Evolutionary conservation across 495 filamentous ascomycete genomes (phyloP).

Genomic region (Lasiosphaeria hispida): DNA sequence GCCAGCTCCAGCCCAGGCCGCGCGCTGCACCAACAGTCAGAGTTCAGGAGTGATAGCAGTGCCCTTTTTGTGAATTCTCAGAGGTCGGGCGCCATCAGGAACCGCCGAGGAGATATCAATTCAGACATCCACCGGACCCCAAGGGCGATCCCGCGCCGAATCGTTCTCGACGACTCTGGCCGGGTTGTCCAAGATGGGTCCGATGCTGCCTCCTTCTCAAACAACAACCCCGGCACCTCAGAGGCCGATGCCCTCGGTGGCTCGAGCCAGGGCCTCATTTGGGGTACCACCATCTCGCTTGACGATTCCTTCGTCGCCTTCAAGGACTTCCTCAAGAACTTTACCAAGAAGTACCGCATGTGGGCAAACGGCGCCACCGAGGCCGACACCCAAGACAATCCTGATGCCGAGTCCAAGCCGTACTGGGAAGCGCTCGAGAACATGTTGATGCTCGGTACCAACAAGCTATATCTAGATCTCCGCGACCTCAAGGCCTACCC

Average conservation of each 20-base stretch:
- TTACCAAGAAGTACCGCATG: conserved; percentile 88
- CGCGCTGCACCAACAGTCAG: conserved; percentile 56
- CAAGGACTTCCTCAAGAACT: conserved; percentile 88
- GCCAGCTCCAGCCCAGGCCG: conserved; percentile 80
- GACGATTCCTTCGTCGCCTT: conserved; percentile 81
- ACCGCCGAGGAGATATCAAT: conserved; percentile 79
- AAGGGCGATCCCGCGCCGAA: conserved; percentile 59
- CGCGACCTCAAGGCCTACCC: conserved; percentile 92
- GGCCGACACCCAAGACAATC: conserved; percentile 64
- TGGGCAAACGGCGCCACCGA: conserved; percentile 80
- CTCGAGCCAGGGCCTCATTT: conserved; percentile 76
- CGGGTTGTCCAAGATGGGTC: conserved; percentile 59
- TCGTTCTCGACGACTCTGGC: conserved; percentile 82
- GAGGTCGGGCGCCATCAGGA: conserved; percentile 50
- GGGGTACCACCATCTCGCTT: conserved; percentile 96
- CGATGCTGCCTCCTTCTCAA: conserved; percentile 82
- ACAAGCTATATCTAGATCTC: conserved; percentile 81
- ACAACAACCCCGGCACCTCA: conserved; percentile 81
- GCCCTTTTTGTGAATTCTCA: conserved; percentile 77
- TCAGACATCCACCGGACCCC: conserved; percentile 70
- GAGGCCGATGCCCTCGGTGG: conserved; percentile 88
- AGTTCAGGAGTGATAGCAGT: conserved; percentile 75
- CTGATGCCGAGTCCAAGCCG: conserved; percentile 64
- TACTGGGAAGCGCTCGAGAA: conserved; percentile 85
- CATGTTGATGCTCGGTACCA: conserved; percentile 82